These are phyloP conservation scores for Leishmania tropica DNA, from an alignment of 208 protist genomes.

Conservation along the genomic window DNA sequence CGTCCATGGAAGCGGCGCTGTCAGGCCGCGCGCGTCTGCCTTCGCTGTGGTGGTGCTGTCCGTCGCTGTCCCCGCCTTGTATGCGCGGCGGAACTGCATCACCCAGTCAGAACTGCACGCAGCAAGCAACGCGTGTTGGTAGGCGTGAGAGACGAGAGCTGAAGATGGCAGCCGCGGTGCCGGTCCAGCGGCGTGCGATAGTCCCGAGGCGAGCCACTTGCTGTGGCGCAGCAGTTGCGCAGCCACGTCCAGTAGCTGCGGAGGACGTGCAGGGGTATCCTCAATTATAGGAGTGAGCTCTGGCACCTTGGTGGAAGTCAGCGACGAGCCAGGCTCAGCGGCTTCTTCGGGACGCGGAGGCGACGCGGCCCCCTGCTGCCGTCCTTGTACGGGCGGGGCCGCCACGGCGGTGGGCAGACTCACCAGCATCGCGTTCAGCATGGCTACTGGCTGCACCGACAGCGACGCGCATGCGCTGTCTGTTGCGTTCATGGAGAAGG, in stretches of 20 bases:
- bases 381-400: neutral
- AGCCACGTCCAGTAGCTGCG: neutral
- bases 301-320: neutral
- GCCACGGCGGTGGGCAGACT: conserved; percentile 2
- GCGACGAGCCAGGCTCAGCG: neutral
- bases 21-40: neutral
- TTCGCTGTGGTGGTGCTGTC: neutral
- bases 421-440: conserved; percentile 31
- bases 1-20: conserved; percentile 2
- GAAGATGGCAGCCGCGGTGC: conserved; percentile 21
- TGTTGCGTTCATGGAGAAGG: neutral
- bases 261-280: neutral
- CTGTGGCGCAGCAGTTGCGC: conserved; percentile 26
- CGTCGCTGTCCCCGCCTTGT: neutral
- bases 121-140: conserved; percentile 11
- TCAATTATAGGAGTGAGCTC: neutral
- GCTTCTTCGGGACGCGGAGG: neutral
- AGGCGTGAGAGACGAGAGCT: conserved; percentile 16
- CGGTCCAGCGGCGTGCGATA: conserved; percentile 30
- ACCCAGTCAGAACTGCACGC: neutral
- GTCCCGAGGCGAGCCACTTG: conserved; percentile 34
- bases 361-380: neutral
- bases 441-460: conserved; percentile 8
- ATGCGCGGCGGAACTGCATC: neutral
- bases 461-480: neutral